Evolutionary conservation across 2,329 filamentous ascomycete species (phyloP), one percentile per base, ranked within the genome.

Genomic region (Pleomassaria siparia): DNA sequence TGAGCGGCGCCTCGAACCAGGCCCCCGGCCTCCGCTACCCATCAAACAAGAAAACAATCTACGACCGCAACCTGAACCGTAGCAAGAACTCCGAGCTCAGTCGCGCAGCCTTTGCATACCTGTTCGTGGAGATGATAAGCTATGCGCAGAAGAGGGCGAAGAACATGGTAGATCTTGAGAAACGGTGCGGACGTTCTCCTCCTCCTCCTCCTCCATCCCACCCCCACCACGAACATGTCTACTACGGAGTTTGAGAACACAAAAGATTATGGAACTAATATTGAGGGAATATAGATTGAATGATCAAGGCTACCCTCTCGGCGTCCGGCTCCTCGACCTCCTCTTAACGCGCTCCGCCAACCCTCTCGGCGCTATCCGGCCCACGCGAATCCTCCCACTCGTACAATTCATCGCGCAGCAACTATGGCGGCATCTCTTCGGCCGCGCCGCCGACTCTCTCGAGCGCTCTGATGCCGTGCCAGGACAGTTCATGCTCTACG

Each of bases 401-500:
- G 85, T 99, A 35, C 92, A 96, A 73, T 91, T 97, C 73, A 94
- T 99, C 71, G 94, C 95, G 70, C 90, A 91, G 53, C 87, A 87
- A 46, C 80, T 96, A 46, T 99, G 92, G 88, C 85, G 87, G 58
- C 88, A 95, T 72, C 87, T 99, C 40, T 99, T 99, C 72, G 85
- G 84, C 29, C 87, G 92, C 1, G 86, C 91, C 46, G 94, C 94
- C 22, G 92, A 97, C 74, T 88, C 90, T 15, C 84, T 99, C 49
- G 94, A 99, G 75, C 91, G 94, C 74, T 89, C 85, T 49, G 86
- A 88, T 8, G 83, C 86, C 44, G 92, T 91, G 43, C 86, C 89
- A 8, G 90, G 94, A 60, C 92, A 97, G 76, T 99, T 97, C 78
- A 97, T 99, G 92, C 94, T 99, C 62, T 89, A 91, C 62, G 94